Base-by-base conservation (phyloP, 192 early-diverging fungal species). In the Cladochytrium replicatum region DNA sequence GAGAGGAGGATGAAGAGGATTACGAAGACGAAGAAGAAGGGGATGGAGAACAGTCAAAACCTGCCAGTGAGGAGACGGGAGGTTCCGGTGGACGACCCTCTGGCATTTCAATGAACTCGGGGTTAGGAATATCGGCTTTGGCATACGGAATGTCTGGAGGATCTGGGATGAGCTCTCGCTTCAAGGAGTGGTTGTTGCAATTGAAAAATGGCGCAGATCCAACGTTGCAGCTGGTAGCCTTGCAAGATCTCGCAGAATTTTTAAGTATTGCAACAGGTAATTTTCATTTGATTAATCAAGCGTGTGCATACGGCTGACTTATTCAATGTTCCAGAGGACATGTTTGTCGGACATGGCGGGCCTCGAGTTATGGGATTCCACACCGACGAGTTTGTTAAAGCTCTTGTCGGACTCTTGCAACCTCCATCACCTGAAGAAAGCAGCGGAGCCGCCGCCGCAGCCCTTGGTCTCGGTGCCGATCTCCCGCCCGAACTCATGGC, bases 211-310 rank as follows among this genome's bases (percentile, higher is more conserved):
- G 61, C 29, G 69, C 68, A 19, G 81, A 86, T 51, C 71, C 73
- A 11, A 76, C 77, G 1, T 55, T 75, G 47, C 87, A 89, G 58
- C 46, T 89, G n/a, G 63, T 93, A n/a, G 83, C 88, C 1, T 65
- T 93, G 19, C 90, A 93, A 51, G 87, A 88, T 52, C 61, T 93
- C 39, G 64, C 87, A 4, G 86, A 89, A 46, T 43, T 82, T 6
- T 57, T 93, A 9, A 75, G 76, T 25, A 77, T 91, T 21, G 81
- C 86, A 15, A 89, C 76, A n/a, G 87, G 86, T 51, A 78, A 79
- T 22, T 75, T 62, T 4, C 13, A 13, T 37, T 37, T 17, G 17
- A n/a, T n/a, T n/a, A n/a, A n/a, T n/a, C n/a, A n/a, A n/a, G n/a
- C n/a, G n/a, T 37, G 13, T 17, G 13, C 34, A 13, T 37, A 17